These are phyloP conservation scores for Tylopilus felleus DNA, from an alignment of 768 basidiomycete species.

Conservation along the genomic window DNA sequence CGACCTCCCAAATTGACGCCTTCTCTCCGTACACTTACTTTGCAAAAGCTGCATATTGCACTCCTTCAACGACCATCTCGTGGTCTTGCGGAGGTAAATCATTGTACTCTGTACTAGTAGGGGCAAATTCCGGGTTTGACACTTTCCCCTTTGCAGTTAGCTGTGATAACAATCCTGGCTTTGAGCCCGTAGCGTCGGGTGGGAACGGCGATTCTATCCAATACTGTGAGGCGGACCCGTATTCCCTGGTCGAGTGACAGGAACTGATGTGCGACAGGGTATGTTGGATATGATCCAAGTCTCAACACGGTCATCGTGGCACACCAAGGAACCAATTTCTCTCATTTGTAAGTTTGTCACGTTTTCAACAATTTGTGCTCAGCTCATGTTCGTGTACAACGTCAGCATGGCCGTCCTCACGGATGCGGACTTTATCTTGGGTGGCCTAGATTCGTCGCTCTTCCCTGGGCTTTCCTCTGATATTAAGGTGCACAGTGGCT, in stretches of 20 bases:
- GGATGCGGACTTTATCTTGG: constrained; percentile 35
- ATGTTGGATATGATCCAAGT: constrained; percentile 41
- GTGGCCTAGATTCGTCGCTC: constrained; percentile 34
- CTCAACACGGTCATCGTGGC: constrained; percentile 32
- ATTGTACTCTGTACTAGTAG: not conserved
- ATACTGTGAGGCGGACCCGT: constrained; percentile 33
- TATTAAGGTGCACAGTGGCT: constrained; percentile 46
- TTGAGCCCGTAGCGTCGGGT: constrained; percentile 42
- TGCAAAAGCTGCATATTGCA: constrained; percentile 48
- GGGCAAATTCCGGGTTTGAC: not conserved
- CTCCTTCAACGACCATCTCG: constrained; percentile 33
- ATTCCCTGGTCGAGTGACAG: not conserved
- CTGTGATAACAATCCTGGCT: constrained; percentile 42
- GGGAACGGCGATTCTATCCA: constrained; percentile 41
- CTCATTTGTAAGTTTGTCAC: constrained; percentile 38
- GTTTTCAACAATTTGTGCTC: constrained; percentile 33
- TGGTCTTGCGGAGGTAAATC: constrained; percentile 54
- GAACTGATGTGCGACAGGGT: constrained; percentile 5
- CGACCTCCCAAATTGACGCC: constrained; percentile 35
- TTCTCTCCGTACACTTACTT: constrained; percentile 49
- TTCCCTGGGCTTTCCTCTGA: constrained; percentile 44
- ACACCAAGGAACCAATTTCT: constrained; percentile 31
- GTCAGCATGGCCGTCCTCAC: constrained; percentile 37
- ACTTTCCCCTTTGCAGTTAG: constrained; percentile 22
- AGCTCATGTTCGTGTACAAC: not conserved